Evolutionary conservation across 805 yeast genomes (phyloP), one percentile per base, ranked within the genome.

Genomic region (Teunomyces funiuensis): DNA sequence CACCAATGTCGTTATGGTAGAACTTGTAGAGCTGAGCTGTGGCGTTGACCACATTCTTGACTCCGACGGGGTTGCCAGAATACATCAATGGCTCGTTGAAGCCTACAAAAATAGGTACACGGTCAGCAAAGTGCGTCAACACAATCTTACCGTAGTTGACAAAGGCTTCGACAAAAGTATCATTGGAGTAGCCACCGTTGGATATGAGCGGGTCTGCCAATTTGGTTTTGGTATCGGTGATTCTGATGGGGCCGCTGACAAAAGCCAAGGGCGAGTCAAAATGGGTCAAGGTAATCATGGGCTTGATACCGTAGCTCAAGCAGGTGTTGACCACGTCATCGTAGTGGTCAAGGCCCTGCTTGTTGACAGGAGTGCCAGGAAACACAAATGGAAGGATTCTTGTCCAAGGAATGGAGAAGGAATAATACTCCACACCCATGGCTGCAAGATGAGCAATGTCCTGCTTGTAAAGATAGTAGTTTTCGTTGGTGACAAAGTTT

Each of bases 391-490:
- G 70, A 26, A 61, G 46, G 14, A 65, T 60, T 43, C 70, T 50
- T 10, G 65, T 48, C 68, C 69, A 65, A 5, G 69, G 61, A 36
- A 65, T 57, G 6, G 63, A 43, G 47, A 65, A 50, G 6, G 67
- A 61, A 46, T 65, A 65, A 37, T 49, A 34, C 23, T 58, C 57
- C 23, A 54, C 58, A 6, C 67, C 70, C 33, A 62, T 51, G 17
- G 63, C 60, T 26, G 61, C 63, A 39, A 63, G 37, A 18, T 67
- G 49, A 15, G 53, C 54, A 33, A 55, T 51, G 41, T 65, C 70
- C 46, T 60, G 61, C 43, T 63, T 61, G 47, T 61, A 63, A 27
- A 58, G 45, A 34, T 56, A 56, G 50, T 63, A 63, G 39, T 62
- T 59, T 40, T 63, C 60, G 43, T 56, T 53, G 11, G 66, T 54